Base-by-base conservation (phyloP, 495 filamentous ascomycete genomes). In the Penicillium bialowiezense region DNA sequence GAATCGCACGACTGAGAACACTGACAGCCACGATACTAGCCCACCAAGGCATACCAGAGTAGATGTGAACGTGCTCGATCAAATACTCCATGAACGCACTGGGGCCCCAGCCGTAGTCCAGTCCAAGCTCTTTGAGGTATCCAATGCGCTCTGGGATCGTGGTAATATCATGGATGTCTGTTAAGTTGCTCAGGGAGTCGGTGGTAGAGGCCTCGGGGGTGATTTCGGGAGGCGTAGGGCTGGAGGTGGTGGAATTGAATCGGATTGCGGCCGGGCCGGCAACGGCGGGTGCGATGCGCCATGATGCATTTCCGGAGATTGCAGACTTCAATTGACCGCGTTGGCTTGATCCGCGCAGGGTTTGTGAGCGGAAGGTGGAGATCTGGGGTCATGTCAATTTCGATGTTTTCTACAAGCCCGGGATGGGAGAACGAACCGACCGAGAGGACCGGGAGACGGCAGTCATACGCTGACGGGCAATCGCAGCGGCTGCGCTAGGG, bases 31-130 rank as follows among this genome's bases (percentile, higher is more conserved):
- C 58, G 44, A 97, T 85, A 48, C 87, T 82, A 6, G 68, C 80
- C 83, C 89, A 90, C 93, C 92, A 97, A 1, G 89, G 87, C 42
- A 87, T 64, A 8, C 82, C 89, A 2, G 63, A 60, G 58, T 74
- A 84, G 45, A 96, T 67, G 68, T 97, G 88, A 41, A 93, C 59
- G 59, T 91, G 84, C 69, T 98, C 93, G 24, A 97, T 68, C 7
- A 83, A 3, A 69, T 70, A 88, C 73, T 97, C 74, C 44, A 93
- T 78, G 8, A 79, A 49, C 1, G 82, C 60, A 0, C 88, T 86
- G 2, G 85, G 77, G 18, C 93, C 91, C 74, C 73, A 90, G 58
- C 91, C 89, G 58, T 82, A 97, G 52, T 96, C 89, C 17, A 97
- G 68, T 1, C 93, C 93, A 17, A 96, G 69, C 1, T 79, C 77